phyloP scores from a whole-genome alignment of 306 rosid species.

The Acacia crassicarpa region DNA sequence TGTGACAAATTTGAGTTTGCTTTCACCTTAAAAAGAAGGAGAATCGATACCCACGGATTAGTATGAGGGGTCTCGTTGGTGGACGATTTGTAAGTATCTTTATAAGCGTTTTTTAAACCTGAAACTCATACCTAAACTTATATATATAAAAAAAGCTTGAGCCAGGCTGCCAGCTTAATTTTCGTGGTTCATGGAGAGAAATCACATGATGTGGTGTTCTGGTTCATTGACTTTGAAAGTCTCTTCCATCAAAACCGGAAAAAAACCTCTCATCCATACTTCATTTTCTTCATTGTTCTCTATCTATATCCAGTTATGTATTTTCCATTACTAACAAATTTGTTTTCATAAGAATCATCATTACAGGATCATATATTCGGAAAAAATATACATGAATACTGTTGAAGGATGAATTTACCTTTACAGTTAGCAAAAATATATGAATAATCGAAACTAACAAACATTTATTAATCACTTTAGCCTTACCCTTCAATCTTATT shows the following conservation, averaged over 20 bases:
- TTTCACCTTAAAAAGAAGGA: too few relatives aligned
- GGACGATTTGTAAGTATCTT: too few relatives aligned
- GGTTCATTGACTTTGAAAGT: neutral
- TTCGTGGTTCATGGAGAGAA: neutral
- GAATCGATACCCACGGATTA: too few relatives aligned
- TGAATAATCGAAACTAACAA: neutral
- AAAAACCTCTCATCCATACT: neutral
- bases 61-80: too few relatives aligned
- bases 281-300: neutral
- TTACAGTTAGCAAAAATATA: neutral
- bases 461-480: neutral
- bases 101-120: too few relatives aligned
- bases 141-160: neutral
- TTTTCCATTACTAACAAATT: too few relatives aligned
- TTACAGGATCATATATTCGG: too few relatives aligned
- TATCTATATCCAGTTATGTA: neutral
- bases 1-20: neutral
- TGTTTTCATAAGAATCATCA: too few relatives aligned
- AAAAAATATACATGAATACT: too few relatives aligned
- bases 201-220: neutral
- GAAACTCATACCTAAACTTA: too few relatives aligned
- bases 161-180: neutral
- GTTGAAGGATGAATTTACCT: neutral
- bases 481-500: neutral
- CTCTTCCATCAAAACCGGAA: neutral